These are phyloP conservation scores for Pascua guehoae DNA, from an alignment of 1,284 basidiomycete species.

Conservation along the genomic window DNA sequence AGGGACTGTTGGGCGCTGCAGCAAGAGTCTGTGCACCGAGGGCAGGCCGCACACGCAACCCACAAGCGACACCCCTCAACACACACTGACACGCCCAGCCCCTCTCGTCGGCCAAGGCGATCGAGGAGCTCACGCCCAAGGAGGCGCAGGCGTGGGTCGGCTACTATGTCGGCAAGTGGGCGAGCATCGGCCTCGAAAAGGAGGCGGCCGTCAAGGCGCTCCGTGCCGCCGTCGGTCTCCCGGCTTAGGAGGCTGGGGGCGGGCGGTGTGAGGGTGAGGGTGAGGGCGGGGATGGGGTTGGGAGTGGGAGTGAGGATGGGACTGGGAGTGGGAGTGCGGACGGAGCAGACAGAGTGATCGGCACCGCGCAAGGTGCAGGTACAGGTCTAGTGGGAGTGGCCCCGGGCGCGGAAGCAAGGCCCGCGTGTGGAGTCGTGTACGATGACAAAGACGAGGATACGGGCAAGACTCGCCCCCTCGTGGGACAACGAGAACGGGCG, in stretches of 20 bases:
- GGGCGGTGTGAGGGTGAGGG: neutral
- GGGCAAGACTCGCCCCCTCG: no score
- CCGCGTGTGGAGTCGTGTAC: no score
- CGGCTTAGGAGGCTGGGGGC: neutral
- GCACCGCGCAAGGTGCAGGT: no score
- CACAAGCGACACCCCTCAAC: no score
- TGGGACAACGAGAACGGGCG: no score
- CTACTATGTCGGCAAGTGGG: slow-evolving; percentile 5
- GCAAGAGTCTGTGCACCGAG: neutral
- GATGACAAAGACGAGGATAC: no score
- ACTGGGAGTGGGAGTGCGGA: neutral
- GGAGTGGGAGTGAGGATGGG: neutral
- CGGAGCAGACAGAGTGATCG: neutral
- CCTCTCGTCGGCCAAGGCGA: slow-evolving; percentile 1
- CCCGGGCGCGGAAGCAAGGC: no score
- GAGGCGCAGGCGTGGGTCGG: slow-evolving; percentile 1
- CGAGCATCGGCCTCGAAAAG: neutral
- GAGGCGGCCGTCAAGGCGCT: neutral
- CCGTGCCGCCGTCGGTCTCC: slow-evolving; percentile 1
- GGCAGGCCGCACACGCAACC: neutral
- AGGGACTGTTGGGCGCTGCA: no score
- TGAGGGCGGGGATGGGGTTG: no score
- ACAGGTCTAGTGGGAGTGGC: no score
- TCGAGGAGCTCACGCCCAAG: slow-evolving; percentile 1
- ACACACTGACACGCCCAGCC: neutral